Conservation (phyloP, 176 grass and related monocot genomes). For the Puccinellia tenuiflora region DNA sequence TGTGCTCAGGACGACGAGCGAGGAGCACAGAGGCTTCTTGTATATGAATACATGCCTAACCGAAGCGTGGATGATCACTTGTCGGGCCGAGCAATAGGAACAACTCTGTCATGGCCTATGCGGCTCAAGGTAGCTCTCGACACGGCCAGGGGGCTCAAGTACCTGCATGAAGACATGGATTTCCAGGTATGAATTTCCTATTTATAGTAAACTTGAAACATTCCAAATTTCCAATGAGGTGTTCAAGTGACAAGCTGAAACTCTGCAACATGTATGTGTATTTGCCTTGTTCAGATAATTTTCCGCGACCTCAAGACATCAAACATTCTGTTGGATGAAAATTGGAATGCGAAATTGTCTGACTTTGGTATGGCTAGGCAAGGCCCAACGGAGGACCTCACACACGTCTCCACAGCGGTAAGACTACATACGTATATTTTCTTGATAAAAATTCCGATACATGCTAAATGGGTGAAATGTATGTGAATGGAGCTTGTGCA, state of each 20-base stretch:
- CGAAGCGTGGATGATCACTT: conserved; percentile 45
- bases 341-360: conserved; percentile 65
- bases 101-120: conserved; percentile 44
- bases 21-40: conserved; percentile 38
- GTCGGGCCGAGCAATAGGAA: background rate
- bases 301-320: conserved; percentile 72
- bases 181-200: conserved; percentile 37
- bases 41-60: conserved; percentile 51
- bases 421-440: background rate
- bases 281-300: conserved; percentile 38
- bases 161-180: conserved; percentile 54
- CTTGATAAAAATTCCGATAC: background rate
- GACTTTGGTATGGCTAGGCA: conserved; percentile 77
- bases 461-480: background rate
- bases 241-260: background rate
- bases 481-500: background rate
- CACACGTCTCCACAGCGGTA: conserved; percentile 68
- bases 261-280: background rate
- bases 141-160: conserved; percentile 37
- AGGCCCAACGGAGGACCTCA: conserved; percentile 62
- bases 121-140: conserved; percentile 41
- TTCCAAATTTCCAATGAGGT: background rate
- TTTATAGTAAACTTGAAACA: background rate
- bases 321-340: conserved; percentile 57
- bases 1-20: conserved; percentile 49